Base-by-base conservation (phyloP, 129 eudicot species). In the Artemisia annua region DNA sequence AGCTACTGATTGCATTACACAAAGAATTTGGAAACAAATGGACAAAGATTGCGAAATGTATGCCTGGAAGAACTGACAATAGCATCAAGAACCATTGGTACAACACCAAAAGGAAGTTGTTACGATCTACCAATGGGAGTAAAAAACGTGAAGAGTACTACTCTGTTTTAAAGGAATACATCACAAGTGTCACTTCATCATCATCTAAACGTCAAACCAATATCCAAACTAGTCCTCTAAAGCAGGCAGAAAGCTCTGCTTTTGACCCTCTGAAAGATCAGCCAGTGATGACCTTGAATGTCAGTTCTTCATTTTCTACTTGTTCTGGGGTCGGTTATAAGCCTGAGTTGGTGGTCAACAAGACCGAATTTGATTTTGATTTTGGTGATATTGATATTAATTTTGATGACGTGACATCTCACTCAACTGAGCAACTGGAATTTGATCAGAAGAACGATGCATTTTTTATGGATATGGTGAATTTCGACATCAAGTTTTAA, bases 61-160 rank as follows among this genome's bases (percentile, higher is more conserved):
- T 86, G 44, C 84, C 78, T 0, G 82, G 86, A 9, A 75, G 91
- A 46, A 83, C 73, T 12, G 86, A 86, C 66, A 86, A 81, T 59
- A 68, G 71, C 28, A 68, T 86, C 3, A 83, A 86, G 64, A 86
- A 83, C 58, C 91, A 78, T 28, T 84, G 82, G 79, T 72, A 77
- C 44, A 55, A 76, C 0, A 77, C 73, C 44, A 82, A 72, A 60
- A 73, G 80, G 32, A 78, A 49, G 28, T 54, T 51, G 22, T 76
- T 32, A 44, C 49, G 44, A 32, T 63, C 43, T 43, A 15, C 35
- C 51, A 44, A 46, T 5, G 60, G 28, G 52, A 18, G 26, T 11
- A 18, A 52, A 13, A 63, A 55, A 13, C 32, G 26, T 24, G 35
- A 32, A 39, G 28, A 30, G 39, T 26, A 32, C 14, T 43, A 61